These are phyloP conservation scores for Axilococcus clingmanii DNA, from an alignment of 139 green algal species.

Conservation along the genomic window DNA sequence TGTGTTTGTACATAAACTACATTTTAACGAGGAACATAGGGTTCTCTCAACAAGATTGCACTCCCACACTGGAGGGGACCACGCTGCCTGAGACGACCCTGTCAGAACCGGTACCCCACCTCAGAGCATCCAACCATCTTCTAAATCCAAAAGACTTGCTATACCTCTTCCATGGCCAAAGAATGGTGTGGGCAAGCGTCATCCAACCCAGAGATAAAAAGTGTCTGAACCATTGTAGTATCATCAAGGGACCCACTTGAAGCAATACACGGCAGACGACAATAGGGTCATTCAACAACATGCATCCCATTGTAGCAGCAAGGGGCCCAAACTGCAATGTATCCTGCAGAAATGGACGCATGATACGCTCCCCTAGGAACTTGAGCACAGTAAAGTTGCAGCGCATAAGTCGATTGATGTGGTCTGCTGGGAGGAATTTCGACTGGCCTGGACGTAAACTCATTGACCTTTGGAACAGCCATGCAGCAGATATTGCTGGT, in stretches of 20 bases:
- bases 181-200: constrained; percentile 19
- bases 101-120: constrained; percentile 1
- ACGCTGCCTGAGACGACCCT: too few relatives aligned
- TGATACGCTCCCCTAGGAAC: constrained; percentile 26
- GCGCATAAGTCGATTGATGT: constrained; percentile 60
- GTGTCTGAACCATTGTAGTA: constrained; percentile 39
- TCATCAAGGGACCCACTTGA: constrained; percentile 24
- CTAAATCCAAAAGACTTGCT: constrained; percentile 7
- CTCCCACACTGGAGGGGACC: too few relatives aligned
- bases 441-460: constrained; percentile 39
- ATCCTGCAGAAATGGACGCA: constrained; percentile 31
- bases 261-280: constrained; percentile 3
- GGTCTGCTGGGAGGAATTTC: constrained; percentile 26
- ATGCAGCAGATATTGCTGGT: constrained; percentile 52
- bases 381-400: constrained; percentile 59
- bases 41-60: too few relatives aligned
- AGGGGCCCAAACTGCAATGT: constrained; percentile 19
- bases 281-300: constrained; percentile 15
- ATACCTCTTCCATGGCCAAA: constrained; percentile 2
- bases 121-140: constrained; percentile 17
- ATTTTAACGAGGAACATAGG: too few relatives aligned
- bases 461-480: constrained; percentile 71
- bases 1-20: too few relatives aligned
- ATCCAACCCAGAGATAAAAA: constrained; percentile 25
- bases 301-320: constrained; percentile 19